A percentile compares a stretch with the other conserved stretches of the same genome.
Conservation (phyloP, 148 eudicot genomes). For the Suaeda aralocaspica region DNA sequence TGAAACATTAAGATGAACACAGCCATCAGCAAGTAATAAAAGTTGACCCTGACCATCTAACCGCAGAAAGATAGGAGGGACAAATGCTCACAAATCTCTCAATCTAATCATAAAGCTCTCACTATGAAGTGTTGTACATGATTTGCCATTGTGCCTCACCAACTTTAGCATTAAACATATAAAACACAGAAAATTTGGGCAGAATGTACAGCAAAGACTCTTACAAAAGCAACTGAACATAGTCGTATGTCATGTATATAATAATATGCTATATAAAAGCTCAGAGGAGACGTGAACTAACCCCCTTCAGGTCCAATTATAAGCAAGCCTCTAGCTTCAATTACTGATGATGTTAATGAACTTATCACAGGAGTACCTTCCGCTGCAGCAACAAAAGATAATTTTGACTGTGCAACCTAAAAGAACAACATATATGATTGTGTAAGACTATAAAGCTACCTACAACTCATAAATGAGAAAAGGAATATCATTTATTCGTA, state of each 20-base stretch:
- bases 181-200: neutral
- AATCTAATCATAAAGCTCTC: no score
- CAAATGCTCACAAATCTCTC: no score
- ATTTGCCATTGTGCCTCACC: neutral
- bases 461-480: no score
- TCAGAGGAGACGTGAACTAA: constrained; percentile 33
- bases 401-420: constrained; percentile 58
- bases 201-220: constrained; percentile 1
- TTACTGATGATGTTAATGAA: constrained; percentile 37
- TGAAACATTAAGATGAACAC: constrained; percentile 24
- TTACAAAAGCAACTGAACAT: neutral
- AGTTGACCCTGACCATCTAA: neutral
- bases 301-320: constrained; percentile 99
- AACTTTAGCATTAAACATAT: neutral
- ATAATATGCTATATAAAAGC: neutral
- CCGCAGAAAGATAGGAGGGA: no score
- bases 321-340: constrained; percentile 53
- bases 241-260: neutral
- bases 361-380: constrained; percentile 72
- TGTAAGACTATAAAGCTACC: constrained; percentile 2
- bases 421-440: constrained; percentile 13
- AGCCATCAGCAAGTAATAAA: neutral
- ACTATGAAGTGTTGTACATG: no score
- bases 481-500: no score
- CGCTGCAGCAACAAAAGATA: constrained; percentile 79